Evolutionary conservation across 2,329 filamentous ascomycete genomes (phyloP).

Genomic region (Didymella pinodella): DNA sequence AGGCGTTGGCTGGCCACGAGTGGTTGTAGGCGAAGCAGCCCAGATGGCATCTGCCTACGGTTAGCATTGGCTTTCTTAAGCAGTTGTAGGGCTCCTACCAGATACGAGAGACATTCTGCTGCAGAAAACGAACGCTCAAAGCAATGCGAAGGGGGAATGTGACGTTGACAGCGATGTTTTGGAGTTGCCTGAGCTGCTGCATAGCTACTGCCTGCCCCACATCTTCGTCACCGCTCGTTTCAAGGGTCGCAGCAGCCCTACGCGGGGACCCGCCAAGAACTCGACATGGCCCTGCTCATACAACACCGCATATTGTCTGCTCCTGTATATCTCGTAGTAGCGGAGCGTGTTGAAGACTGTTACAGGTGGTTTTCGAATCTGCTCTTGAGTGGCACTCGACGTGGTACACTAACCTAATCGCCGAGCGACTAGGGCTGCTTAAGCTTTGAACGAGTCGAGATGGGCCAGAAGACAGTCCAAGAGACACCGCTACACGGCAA

Average conservation of each 20-base stretch:
- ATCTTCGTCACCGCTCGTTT: conserved; percentile 22
- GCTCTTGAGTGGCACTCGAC: too few relatives aligned
- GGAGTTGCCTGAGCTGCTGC: conserved; percentile 18
- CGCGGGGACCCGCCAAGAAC: background rate
- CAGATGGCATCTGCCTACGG: conserved; percentile 70
- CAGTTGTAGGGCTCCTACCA: conserved; percentile 21
- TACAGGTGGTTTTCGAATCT: background rate
- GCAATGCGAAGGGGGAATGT: conserved; percentile 10
- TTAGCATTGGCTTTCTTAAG: conserved; percentile 9
- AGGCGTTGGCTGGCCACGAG: conserved; percentile 85
- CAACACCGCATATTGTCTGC: background rate
- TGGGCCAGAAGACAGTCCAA: background rate
- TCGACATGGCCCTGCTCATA: background rate
- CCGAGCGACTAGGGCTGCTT: background rate
- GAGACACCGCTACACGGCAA: background rate
- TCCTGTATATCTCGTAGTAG: background rate
- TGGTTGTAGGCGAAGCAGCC: conserved; percentile 83
- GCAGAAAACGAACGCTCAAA: conserved; percentile 1
- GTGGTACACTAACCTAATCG: too few relatives aligned
- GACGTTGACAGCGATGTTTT: background rate
- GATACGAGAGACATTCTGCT: conserved; percentile 30
- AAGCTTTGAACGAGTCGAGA: background rate
- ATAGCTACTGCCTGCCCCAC: conserved; percentile 10
- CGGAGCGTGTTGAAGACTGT: background rate
- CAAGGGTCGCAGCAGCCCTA: conserved; percentile 6